Conservation (phyloP, 441 rosid genomes). For the Lepidium campestre region DNA sequence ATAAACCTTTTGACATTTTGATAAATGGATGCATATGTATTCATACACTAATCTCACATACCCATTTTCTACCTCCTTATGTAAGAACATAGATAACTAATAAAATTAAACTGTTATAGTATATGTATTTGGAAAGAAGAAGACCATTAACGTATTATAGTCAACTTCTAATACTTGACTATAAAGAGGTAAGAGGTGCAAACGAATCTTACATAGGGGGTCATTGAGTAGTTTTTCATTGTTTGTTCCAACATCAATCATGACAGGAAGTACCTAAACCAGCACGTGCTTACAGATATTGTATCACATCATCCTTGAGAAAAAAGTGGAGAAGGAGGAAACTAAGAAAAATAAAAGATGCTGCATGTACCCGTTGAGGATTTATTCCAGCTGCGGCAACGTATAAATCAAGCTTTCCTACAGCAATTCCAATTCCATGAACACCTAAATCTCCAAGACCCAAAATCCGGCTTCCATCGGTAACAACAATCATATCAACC, state of each 20-base stretch:
- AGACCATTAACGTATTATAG: background rate
- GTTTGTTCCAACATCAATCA: constrained; percentile 99
- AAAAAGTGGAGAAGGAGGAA: background rate
- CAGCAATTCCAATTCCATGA: constrained; percentile 95
- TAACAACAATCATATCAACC: constrained; percentile 99
- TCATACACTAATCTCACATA: background rate
- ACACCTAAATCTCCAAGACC: constrained; percentile 99
- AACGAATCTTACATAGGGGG: constrained; percentile 66
- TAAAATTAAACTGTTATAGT: constrained; percentile 1
- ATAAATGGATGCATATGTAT: background rate
- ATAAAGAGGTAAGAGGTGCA: constrained; percentile 2
- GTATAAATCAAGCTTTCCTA: constrained; percentile 95
- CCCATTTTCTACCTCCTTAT: background rate
- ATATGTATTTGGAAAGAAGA: background rate
- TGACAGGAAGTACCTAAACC: constrained; percentile 91
- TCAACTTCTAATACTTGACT: background rate
- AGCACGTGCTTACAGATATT: background rate
- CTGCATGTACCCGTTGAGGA: constrained; percentile 78
- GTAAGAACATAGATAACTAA: too few species aligned
- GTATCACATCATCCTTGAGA: background rate
- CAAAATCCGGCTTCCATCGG: constrained; percentile 98
- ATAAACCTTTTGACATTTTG: background rate
- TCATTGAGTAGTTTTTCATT: constrained; percentile 86
- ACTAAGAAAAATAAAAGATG: background rate
- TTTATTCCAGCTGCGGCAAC: constrained; percentile 99